Evolutionary conservation across 768 basidiomycete species (phyloP).

Genomic region (Collybiopsis confluens): DNA sequence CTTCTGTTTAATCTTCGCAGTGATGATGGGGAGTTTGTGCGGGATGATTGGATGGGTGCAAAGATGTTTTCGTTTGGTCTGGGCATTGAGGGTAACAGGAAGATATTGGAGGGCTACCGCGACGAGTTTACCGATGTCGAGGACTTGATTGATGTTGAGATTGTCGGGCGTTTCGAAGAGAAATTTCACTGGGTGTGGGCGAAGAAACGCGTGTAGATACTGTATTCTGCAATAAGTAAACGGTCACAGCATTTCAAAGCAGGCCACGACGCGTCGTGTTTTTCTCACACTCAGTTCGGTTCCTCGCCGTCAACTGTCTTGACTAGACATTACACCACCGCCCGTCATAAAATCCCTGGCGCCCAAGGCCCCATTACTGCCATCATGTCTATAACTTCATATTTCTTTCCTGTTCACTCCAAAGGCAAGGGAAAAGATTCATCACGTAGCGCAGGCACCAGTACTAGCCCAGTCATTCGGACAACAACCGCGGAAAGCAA

Average conservation of each 20-base stretch:
- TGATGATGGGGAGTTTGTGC: conserved; percentile 14
- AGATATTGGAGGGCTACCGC: conserved; percentile 16
- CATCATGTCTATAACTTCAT: conserved; percentile 3
- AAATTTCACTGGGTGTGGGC: conserved; percentile 22
- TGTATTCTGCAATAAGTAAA: no score
- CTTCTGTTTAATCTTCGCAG: conserved; percentile 18
- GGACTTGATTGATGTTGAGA: conserved; percentile 19
- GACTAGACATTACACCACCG: no score
- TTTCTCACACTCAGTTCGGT: no score
- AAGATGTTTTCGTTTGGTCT: conserved; percentile 22
- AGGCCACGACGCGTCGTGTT: no score
- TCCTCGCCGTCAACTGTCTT: no score
- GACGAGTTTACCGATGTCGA: conserved; percentile 15
- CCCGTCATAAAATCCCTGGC: no score
- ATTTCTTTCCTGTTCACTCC: not conserved
- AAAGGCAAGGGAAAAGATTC: not conserved
- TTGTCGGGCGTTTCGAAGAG: conserved; percentile 19
- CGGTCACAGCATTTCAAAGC: no score
- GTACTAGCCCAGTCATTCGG: not conserved
- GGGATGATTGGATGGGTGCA: conserved; percentile 22
- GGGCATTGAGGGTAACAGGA: conserved; percentile 21
- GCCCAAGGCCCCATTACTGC: no score
- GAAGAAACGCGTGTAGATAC: not conserved
- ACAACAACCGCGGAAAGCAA: no score
- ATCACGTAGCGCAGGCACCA: not conserved